These are phyloP conservation scores for Inosperma sp. DNA, from an alignment of 768 basidiomycete species.

Conservation along the genomic window DNA sequence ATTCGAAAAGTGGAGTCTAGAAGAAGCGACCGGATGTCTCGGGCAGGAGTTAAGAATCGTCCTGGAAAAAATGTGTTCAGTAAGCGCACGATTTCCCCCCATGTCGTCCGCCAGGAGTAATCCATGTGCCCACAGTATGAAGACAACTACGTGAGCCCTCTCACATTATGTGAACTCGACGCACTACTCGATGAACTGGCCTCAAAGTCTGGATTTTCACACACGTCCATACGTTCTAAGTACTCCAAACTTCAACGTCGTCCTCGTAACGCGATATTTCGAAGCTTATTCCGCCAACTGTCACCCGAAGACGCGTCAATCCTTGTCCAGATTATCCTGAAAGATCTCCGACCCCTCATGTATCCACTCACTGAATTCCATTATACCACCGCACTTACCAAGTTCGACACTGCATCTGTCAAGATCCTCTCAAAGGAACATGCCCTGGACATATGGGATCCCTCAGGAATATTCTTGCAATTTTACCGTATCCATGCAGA, in stretches of 20 bases:
- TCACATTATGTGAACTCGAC: constrained; percentile 53
- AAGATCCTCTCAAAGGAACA: constrained; percentile 52
- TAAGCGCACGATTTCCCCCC: too few relatives aligned
- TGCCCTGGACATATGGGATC: constrained; percentile 74
- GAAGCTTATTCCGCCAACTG: constrained; percentile 54
- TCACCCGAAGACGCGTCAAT: constrained; percentile 61
- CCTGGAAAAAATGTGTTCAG: constrained; percentile 38
- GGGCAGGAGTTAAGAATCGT: constrained; percentile 58
- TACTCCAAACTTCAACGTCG: constrained; percentile 24
- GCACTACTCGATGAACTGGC: constrained; percentile 72
- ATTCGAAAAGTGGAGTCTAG: constrained; percentile 38
- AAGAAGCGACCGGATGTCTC: constrained; percentile 57
- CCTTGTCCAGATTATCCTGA: constrained; percentile 83
- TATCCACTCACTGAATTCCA: constrained; percentile 57
- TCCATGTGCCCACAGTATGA: constrained; percentile 20
- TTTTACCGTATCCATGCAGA: constrained; percentile 53
- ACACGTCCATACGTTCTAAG: constrained; percentile 38
- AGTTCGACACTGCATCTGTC: constrained; percentile 55
- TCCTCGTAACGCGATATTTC: constrained; percentile 39
- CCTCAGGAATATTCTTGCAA: constrained; percentile 45
- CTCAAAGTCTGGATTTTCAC: constrained; percentile 56
- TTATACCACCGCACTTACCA: constrained; percentile 46
- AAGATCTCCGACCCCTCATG: constrained; percentile 76
- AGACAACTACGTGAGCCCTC: constrained; percentile 33
- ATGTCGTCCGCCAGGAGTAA: too few relatives aligned